phyloP scores from a whole-genome alignment of 2,329 filamentous ascomycete genomes.

The Claviceps sorghi region DNA sequence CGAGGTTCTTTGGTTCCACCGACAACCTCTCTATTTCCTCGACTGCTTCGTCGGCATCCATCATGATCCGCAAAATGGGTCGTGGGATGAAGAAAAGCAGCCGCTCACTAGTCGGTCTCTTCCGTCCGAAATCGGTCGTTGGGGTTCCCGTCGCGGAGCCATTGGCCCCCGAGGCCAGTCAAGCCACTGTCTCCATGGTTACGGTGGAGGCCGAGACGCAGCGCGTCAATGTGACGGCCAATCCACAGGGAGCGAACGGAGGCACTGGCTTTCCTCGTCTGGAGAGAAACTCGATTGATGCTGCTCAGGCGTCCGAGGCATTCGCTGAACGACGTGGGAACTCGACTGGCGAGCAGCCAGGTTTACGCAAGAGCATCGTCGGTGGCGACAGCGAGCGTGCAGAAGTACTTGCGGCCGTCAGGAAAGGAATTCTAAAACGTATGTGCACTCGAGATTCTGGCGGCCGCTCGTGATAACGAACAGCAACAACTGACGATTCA shows the following conservation, averaged over 20 bases:
- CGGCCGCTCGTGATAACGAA: neutral
- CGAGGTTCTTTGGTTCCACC: conserved; percentile 78
- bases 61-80: conserved; percentile 98
- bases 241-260: conserved; percentile 50
- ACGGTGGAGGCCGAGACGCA: conserved; percentile 89
- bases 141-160: conserved; percentile 61
- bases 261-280: conserved; percentile 73
- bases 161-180: conserved; percentile 49
- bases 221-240: conserved; percentile 59
- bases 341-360: conserved; percentile 45
- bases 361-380: conserved; percentile 71
- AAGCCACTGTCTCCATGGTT: conserved; percentile 85
- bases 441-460: conserved; percentile 14
- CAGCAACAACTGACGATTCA: neutral
- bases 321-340: conserved; percentile 38
- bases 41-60: conserved; percentile 75
- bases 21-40: conserved; percentile 90
- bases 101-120: conserved; percentile 81
- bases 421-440: conserved; percentile 94
- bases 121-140: conserved; percentile 83
- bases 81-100: conserved; percentile 94
- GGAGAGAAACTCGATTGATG: conserved; percentile 69
- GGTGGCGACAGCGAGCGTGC: conserved; percentile 82
- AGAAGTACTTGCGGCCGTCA: conserved; percentile 80
- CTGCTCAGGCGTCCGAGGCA: conserved; percentile 31